Evolutionary conservation across 2,329 filamentous ascomycete genomes (phyloP).

Genomic region (Nakataea oryzae): DNA sequence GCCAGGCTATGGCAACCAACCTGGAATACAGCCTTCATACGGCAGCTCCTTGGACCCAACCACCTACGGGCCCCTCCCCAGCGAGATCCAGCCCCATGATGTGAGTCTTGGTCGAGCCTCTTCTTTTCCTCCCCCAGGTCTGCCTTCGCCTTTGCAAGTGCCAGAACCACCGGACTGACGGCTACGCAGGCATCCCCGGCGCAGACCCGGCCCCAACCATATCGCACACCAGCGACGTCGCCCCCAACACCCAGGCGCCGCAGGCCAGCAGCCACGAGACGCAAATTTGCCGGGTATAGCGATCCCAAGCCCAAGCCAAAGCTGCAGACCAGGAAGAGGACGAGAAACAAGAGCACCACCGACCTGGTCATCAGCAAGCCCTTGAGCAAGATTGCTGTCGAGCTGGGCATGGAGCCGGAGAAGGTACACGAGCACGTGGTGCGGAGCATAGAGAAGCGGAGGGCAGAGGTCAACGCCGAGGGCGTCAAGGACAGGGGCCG

Average conservation of each 20-base stretch:
- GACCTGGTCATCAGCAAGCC: slow-evolving; percentile 48
- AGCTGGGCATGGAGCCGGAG: slow-evolving; percentile 45
- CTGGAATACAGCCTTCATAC: background rate
- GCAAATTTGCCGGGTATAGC: slow-evolving; percentile 10
- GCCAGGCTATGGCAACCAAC: slow-evolving; percentile 10
- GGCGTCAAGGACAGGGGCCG: slow-evolving; percentile 57
- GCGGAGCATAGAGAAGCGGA: slow-evolving; percentile 55
- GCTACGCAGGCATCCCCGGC: background rate
- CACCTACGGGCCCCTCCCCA: background rate
- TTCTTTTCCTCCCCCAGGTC: background rate
- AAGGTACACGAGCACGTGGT: slow-evolving; percentile 78
- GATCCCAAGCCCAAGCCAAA: slow-evolving; percentile 25
- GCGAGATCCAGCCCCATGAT: background rate
- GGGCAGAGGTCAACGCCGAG: slow-evolving; percentile 51
- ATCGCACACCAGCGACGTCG: slow-evolving; percentile 41
- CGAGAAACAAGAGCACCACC: slow-evolving; percentile 28
- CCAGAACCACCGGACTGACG: background rate
- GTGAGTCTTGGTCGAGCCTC: background rate
- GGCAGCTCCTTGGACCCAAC: background rate
- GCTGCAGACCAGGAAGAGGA: slow-evolving; percentile 21
- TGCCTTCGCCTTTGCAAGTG: background rate
- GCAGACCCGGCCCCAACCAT: slow-evolving; percentile 20
- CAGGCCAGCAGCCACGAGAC: background rate
- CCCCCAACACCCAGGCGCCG: slow-evolving; percentile 29
- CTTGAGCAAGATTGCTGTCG: slow-evolving; percentile 60